phyloP scores from a whole-genome alignment of 2,329 filamentous ascomycete genomes.

The Monosporascus sp. region DNA sequence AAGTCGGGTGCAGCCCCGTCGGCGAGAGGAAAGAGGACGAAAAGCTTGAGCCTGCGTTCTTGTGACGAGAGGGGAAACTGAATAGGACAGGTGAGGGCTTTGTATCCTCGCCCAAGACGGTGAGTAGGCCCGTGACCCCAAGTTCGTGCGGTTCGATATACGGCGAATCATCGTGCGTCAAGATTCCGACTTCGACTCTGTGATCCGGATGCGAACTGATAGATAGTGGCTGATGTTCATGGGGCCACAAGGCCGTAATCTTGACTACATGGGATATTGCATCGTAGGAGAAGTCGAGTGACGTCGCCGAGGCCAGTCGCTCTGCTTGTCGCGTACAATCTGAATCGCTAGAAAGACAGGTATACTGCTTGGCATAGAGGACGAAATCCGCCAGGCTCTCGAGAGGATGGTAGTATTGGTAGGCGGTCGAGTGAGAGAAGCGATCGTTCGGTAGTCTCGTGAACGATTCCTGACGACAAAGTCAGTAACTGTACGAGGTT shows the following conservation, averaged over 20 bases:
- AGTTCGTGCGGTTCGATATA: slow-evolving; percentile 66
- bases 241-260: slow-evolving; percentile 61
- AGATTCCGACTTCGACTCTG: slow-evolving; percentile 75
- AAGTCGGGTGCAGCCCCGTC: slow-evolving; percentile 76
- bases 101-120: slow-evolving; percentile 69
- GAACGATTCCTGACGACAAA: slow-evolving; percentile 58
- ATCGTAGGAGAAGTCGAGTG: slow-evolving; percentile 68
- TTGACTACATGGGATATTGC: slow-evolving; percentile 60
- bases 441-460: slow-evolving; percentile 50
- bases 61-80: slow-evolving; percentile 76
- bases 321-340: slow-evolving; percentile 20
- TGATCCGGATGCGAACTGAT: slow-evolving; percentile 39
- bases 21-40: slow-evolving; percentile 61
- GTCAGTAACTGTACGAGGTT: slow-evolving; percentile 47
- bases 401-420: slow-evolving; percentile 67
- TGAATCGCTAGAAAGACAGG: slow-evolving; percentile 27
- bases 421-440: slow-evolving; percentile 57
- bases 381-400: slow-evolving; percentile 52
- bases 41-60: slow-evolving; percentile 55
- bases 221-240: slow-evolving; percentile 34
- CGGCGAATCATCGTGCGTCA: slow-evolving; percentile 59
- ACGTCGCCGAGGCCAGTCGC: slow-evolving; percentile 38
- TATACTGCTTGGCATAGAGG: slow-evolving; percentile 39
- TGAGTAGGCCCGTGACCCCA: slow-evolving; percentile 71
- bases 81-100: slow-evolving; percentile 74